Evolutionary conservation across 2,329 filamentous ascomycete species (phyloP), one percentile per base, ranked within the genome.

Genomic region (Mollisiaceae sp.): DNA sequence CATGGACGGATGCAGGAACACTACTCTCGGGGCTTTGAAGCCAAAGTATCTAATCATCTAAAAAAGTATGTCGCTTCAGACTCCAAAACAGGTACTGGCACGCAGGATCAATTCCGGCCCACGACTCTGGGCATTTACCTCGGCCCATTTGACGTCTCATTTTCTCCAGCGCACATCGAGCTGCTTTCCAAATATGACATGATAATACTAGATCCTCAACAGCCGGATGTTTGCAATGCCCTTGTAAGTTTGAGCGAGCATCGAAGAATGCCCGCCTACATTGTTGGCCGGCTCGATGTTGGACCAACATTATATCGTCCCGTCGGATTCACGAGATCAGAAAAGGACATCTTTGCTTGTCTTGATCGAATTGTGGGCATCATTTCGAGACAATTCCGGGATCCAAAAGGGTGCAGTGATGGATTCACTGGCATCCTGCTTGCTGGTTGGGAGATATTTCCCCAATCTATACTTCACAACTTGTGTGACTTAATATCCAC

Each of bases 371-470:
- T 67, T 64, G 77, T 41, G 67, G 63, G 39, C 14, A 5, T 76
- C 15, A 35, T 75, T 54, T 64, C 73, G 1, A 45, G 69, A 50
- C 60, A 72, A 24, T 67, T 77, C 57, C 65, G 67, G 15, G 71
- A 69, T 2, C 67, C 76, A 9, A 73, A 77, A 55, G 75, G 72
- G 39, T 64, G 78, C 18, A 75, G 76, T 24, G 74, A 73, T 18
- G 68, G 73, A 0, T 80, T 82, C 52, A 78, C 72, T 9, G 81
- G 79, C 4, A 69, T 82, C 27, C 65, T 83, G 15, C 71, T 83
- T 20, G 78, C 79, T 12, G 78, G 79, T 59, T 82, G 78, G 78
- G 76, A 81, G 52, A 70, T 72, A 55, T 60, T 70, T 61, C 62
- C 65, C 4, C 32, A 41, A 11, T 22, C 58, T 8, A 24, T 67